A percentile compares a stretch with the other conserved stretches of the same genome.
Evolutionary conservation across 208 protist species (phyloP).

Genomic region (Trypanosoma melophagium): DNA sequence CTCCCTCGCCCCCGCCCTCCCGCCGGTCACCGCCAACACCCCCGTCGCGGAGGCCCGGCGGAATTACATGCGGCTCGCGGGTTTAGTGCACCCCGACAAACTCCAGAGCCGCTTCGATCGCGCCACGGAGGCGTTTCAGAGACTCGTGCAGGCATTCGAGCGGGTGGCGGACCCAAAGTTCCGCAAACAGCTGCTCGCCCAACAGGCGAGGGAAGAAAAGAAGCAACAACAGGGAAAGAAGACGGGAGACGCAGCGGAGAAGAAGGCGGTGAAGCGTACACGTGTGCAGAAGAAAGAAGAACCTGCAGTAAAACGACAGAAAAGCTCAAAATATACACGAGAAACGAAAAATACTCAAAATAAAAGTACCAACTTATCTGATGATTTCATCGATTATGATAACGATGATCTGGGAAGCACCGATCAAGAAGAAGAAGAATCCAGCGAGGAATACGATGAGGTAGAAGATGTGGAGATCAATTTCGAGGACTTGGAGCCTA

Average conservation of each 20-base stretch:
- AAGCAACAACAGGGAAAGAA: neutral
- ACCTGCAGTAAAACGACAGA: neutral
- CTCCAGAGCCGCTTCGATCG: slow-evolving; percentile 57
- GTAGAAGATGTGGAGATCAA: slow-evolving; percentile 15
- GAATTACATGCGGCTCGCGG: slow-evolving; percentile 82
- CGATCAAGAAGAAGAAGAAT: slow-evolving; percentile 17
- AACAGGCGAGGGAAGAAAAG: slow-evolving; percentile 17
- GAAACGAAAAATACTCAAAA: neutral
- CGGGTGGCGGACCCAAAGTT: slow-evolving; percentile 60
- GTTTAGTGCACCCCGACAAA: slow-evolving; percentile 79
- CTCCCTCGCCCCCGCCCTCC: slow-evolving; percentile 60
- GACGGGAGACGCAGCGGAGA: neutral
- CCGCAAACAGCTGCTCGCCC: slow-evolving; percentile 35
- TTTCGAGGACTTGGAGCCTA: slow-evolving; percentile 27
- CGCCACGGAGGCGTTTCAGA: slow-evolving; percentile 83
- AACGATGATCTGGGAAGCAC: slow-evolving; percentile 16
- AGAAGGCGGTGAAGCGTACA: neutral
- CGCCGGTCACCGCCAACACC: slow-evolving; percentile 59
- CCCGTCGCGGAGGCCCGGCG: slow-evolving; percentile 62
- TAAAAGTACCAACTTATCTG: slow-evolving; percentile 5
- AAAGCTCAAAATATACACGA: slow-evolving; percentile 6
- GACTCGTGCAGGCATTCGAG: slow-evolving; percentile 82
- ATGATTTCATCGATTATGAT: slow-evolving; percentile 25
- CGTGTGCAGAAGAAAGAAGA: neutral
- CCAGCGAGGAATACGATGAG: slow-evolving; percentile 7